Evolutionary conservation across 352 stramenopile genomes (phyloP).

Genomic region (Phytophthora macrochlamydospora): DNA sequence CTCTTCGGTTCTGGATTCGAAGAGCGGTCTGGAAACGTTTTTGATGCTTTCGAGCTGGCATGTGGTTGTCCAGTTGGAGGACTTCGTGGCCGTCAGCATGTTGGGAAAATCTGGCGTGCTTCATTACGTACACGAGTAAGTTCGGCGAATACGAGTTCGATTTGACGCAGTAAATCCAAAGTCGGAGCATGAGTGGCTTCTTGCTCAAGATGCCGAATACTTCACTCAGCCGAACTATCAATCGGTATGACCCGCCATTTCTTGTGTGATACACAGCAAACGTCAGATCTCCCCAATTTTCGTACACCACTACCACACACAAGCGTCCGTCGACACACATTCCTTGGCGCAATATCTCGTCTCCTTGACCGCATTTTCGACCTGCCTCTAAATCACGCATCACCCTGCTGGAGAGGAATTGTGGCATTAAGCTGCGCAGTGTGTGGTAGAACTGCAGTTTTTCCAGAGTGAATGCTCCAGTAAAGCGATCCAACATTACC

Average conservation of each 20-base stretch:
- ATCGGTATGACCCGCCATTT: constrained; percentile 34
- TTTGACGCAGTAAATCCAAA: constrained; percentile 75
- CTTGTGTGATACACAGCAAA: constrained; percentile 60
- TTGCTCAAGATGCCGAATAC: constrained; percentile 38
- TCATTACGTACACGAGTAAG: constrained; percentile 53
- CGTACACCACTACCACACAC: constrained; percentile 62
- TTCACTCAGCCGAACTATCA: constrained; percentile 38
- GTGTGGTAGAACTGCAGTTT: constrained; percentile 78
- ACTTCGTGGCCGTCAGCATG: constrained; percentile 14
- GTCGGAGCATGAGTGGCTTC: constrained; percentile 54
- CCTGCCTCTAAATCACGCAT: constrained; percentile 61
- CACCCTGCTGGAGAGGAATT: constrained; percentile 62
- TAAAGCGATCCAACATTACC: constrained; percentile 78
- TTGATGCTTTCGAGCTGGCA: constrained; percentile 7
- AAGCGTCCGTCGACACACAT: constrained; percentile 47
- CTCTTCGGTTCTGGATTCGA: constrained; percentile 40
- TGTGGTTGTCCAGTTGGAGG: constrained; percentile 11
- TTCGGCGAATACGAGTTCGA: constrained; percentile 64
- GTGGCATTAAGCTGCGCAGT: constrained; percentile 50
- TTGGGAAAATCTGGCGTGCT: constrained; percentile 37
- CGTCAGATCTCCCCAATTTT: constrained; percentile 82
- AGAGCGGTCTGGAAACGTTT: constrained; percentile 40
- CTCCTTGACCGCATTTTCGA: constrained; percentile 69
- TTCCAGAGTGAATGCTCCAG: constrained; percentile 63
- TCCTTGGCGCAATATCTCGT: constrained; percentile 73